Evolutionary conservation across 495 filamentous ascomycete genomes (phyloP), one percentile per base, ranked within the genome.

Genomic region (Copromyces sp.): DNA sequence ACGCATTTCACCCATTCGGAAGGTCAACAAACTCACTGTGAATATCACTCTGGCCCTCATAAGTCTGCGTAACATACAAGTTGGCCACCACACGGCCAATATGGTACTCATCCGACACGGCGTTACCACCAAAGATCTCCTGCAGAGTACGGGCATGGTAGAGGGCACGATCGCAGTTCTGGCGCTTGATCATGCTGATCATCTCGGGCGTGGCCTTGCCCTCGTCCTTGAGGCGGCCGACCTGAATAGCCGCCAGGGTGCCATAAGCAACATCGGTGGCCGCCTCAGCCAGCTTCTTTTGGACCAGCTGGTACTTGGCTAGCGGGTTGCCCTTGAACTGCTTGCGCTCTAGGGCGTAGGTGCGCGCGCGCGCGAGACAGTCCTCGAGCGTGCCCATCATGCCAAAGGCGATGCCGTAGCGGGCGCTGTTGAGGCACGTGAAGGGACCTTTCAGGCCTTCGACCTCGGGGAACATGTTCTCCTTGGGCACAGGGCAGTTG

Each of bases 181-280:
- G 94, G 74, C 95, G 87, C 86, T 99, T 99, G 78, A 98, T 90
- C 93, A 99, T 96, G 47, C 91, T 94, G 77, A 99, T 96, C 96
- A 98, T 98, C 83, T 99, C 96, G 9, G 95, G 95, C 3, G 92
- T 90, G 35, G 87, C 87, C 81, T 93, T 91, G 17, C 94, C 94
- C 77, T 92, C 88, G 78, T 98, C 95, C 86, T 97, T 98, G 17
- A 99, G 87, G 73, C 96, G 84, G 47, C 95, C 95, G 59, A 98
- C 94, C 81, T 99, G 95, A 45, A 90, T 88, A 0, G 93, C 90
- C 5, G 95, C 95, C 61, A 97, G 79, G 11, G 92, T 91, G 5
- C 95, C 95, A 79, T 92, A 99, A 1, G 94, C 90, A 16, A 92
- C 93, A 82, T 98, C 95, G 1, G 96, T 98, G 9, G 88, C 86